Base-by-base conservation (phyloP, 495 filamentous ascomycete genomes). In the Annulohypoxylon maeteangense region DNA sequence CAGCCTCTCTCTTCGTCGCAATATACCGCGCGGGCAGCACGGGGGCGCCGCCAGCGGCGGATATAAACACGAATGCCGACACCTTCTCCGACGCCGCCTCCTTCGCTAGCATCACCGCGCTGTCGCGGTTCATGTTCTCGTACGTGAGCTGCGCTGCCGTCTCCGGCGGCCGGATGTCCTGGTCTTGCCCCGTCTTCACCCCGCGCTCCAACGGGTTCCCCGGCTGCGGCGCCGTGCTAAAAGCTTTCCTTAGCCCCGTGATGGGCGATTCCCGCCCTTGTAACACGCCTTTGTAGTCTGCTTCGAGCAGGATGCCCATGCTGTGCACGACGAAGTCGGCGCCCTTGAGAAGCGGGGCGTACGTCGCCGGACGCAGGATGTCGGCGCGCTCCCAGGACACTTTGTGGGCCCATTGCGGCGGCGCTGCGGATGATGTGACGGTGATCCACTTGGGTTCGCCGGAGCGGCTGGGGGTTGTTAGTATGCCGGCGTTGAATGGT, bases 91-190 rank as follows among this genome's bases (percentile, higher is more conserved):
- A 77, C 22, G 83, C 84, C 8, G 93, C 88, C 81, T 97, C 92
- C 75, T 91, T 89, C 10, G 95, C 95, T n/a, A 99, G 84, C 53
- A 90, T 87, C 67, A 98, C 91, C 11, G 91, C 90, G 76, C 81
- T 83, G 70, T 99, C 96, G 65, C 95, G 87, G 82, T 99, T 99
- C 93, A 99, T 98, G 68, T 93, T 87, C 86, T 99, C 95, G 83
- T 99, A 99, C 36, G 94, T 98, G 74, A 97, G 80, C 80, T 97
- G 92, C 18, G 88, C 88, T 74, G 89, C 86, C 32, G 80, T 81
- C 75, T 92, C 90, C 59, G 89, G 83, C n/a, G 88, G 84, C 72
- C 85, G 79, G 55, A 92, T 79, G 32, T 85, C 82, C 54, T 90
- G 87, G 4, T 85, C 27, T 1, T 16, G 89, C 36, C 82, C 83